These are phyloP conservation scores for Odonthalia washingtoniensis DNA, from an alignment of 31 red algal species.

Conservation along the genomic window DNA sequence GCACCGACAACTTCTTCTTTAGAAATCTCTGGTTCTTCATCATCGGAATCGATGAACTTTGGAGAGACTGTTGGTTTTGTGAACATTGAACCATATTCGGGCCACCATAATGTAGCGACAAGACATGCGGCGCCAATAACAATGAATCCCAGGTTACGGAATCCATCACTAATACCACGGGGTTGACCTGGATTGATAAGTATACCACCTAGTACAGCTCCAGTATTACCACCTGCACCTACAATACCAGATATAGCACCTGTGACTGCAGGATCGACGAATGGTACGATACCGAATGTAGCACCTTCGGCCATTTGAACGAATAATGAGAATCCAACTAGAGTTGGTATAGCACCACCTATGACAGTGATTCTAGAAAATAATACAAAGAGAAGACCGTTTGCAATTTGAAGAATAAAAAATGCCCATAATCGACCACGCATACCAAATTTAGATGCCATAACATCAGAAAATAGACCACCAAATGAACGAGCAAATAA, in stretches of 20 bases:
- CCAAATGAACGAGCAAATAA: constrained; percentile 94
- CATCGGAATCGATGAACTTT: constrained; percentile 53
- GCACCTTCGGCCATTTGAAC: constrained; percentile 89
- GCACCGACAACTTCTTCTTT: no score
- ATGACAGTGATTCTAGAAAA: constrained; percentile 83
- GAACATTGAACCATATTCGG: constrained; percentile 81
- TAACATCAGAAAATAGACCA: constrained; percentile 78
- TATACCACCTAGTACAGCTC: constrained; percentile 79
- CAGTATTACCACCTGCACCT: constrained; percentile 95
- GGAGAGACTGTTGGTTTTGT: constrained; percentile 26
- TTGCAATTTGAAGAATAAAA: constrained; percentile 71
- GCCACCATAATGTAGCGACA: constrained; percentile 72
- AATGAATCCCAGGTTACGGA: constrained; percentile 74
- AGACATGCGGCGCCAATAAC: constrained; percentile 77
- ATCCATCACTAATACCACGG: constrained; percentile 57
- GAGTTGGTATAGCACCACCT: constrained; percentile 73
- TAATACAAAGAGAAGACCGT: constrained; percentile 72
- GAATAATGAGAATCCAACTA: constrained; percentile 86
- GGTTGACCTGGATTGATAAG: constrained; percentile 37
- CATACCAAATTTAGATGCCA: constrained; percentile 78
- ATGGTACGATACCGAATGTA: constrained; percentile 95
- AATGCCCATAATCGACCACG: constrained; percentile 94
- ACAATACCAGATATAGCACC: constrained; percentile 96
- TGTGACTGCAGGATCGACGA: constrained; percentile 87
- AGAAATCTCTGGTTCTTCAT: background rate